Base-by-base conservation (phyloP, 2,329 filamentous ascomycete species). In the Gremmenia infestans region DNA sequence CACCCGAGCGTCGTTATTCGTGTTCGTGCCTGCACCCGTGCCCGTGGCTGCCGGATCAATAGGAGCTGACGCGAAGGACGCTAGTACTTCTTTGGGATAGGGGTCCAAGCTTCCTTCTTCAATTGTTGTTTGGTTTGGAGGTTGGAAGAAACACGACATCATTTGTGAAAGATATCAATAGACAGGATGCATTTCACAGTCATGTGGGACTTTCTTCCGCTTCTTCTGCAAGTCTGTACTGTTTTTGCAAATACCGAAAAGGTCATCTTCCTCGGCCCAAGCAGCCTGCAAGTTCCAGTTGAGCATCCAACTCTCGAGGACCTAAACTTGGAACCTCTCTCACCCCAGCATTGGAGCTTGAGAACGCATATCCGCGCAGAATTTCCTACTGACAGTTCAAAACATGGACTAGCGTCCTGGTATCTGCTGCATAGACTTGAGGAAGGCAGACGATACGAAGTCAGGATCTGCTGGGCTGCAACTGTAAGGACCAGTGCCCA, bases 391-490 rank as follows among this genome's bases (percentile, higher is more conserved):
- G 64, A 74, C 7, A 68, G 74, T 2, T 68, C 72, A 32, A 78
- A 78, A 9, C 70, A 76, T 12, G 90, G 89, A 7, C 73, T 77
- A 11, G 77, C 85, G 51, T 86, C 88, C 28, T 97, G 94, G 94
- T 81, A 91, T 63, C 74, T 93, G 7, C 81, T 99, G 5, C 81
- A 88, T 55, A 75, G 79, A 36, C 77, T 99, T 53, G 78, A 73
- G n/a, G 80, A 83, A 37, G 82, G 83, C 11, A 86, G 87, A 67
- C 82, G 91, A 62, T 97, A 97, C 77, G 94, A 99, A 76, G 81
- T 96, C 49, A 85, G 94, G 53, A 79, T 97, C 57, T 97, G 93
- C 74, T 99, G 93, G 92, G 80, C 91, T 58, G 94, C 94, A 42
- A 94, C 87, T 58, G 93, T 96, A 80, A 73, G 88, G 79, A n/a